These are phyloP conservation scores for Triticum turgidum DNA, from an alignment of 176 grass and related monocot genomes.

Conservation along the genomic window DNA sequence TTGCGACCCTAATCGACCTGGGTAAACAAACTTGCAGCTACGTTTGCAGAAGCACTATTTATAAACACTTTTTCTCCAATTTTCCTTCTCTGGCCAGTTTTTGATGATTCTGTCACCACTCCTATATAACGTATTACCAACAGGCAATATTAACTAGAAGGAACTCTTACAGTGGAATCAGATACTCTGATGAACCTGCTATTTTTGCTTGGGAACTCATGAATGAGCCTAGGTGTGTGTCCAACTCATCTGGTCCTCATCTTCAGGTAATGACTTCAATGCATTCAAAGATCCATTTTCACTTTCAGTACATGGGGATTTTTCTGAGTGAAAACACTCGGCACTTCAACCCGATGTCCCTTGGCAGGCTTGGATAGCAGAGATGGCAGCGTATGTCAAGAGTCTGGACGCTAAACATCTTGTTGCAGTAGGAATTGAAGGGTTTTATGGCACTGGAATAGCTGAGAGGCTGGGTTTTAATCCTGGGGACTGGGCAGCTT, in stretches of 20 bases:
- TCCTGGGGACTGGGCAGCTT: constrained; percentile 84
- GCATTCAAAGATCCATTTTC: not conserved
- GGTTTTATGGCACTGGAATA: constrained; percentile 74
- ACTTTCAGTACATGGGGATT: not conserved
- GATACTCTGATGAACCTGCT: constrained; percentile 82
- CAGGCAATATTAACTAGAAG: constrained; percentile 80
- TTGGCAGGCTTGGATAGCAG: constrained; percentile 80
- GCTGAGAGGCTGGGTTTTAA: constrained; percentile 53
- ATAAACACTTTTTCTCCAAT: not conserved
- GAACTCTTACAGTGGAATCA: constrained; percentile 89
- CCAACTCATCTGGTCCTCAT: constrained; percentile 69
- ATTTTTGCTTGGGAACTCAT: constrained; percentile 99
- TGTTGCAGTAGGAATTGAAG: constrained; percentile 85
- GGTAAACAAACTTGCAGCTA: not conserved
- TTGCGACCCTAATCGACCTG: not conserved
- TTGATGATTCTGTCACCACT: not conserved
- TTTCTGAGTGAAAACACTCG: constrained; percentile 18
- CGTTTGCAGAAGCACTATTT: not conserved
- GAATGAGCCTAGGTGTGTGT: constrained; percentile 89
- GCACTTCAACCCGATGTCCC: constrained; percentile 19
- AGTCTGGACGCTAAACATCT: constrained; percentile 77
- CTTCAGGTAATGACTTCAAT: constrained; percentile 52
- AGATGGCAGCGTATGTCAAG: constrained; percentile 85
- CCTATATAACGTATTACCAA: constrained; percentile 8
- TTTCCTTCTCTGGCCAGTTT: not conserved